Conservation (phyloP, 495 filamentous ascomycete species). For the Hyaloscypha bicolor region DNA sequence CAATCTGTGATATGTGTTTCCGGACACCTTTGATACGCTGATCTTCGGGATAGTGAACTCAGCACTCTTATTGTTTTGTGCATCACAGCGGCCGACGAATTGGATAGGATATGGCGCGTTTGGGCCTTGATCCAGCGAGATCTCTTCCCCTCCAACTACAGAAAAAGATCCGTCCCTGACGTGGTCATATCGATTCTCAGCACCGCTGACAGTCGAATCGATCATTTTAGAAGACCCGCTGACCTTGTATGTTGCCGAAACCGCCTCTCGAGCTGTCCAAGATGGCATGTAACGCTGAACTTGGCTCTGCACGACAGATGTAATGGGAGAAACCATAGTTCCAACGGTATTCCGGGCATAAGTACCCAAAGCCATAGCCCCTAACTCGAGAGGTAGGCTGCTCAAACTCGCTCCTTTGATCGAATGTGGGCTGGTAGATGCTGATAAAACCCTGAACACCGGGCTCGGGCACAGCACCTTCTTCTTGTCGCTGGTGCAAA, state of each 20-base stretch:
- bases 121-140: conserved; percentile 52
- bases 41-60: background rate
- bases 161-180: conserved; percentile 27
- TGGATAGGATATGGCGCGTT: conserved; percentile 59
- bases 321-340: conserved; percentile 51
- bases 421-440: conserved; percentile 57
- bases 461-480: conserved; percentile 66
- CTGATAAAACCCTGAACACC: conserved; percentile 64
- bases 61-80: conserved; percentile 34
- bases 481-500: conserved; percentile 52
- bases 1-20: conserved; percentile 50
- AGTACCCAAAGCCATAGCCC: conserved; percentile 56
- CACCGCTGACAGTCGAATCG: conserved; percentile 31
- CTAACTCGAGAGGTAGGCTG: conserved; percentile 65
- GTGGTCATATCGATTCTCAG: conserved; percentile 29
- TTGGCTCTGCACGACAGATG: conserved; percentile 40
- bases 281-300: conserved; percentile 48
- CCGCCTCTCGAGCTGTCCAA: conserved; percentile 44
- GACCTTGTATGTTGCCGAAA: conserved; percentile 41
- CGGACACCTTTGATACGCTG: conserved; percentile 23
- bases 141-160: conserved; percentile 24
- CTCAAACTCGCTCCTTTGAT: conserved; percentile 64
- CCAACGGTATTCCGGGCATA: conserved; percentile 52
- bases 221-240: conserved; percentile 43
- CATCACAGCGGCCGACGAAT: conserved; percentile 48